Base-by-base conservation (phyloP, 768 basidiomycete species). In the Russula compacta region DNA sequence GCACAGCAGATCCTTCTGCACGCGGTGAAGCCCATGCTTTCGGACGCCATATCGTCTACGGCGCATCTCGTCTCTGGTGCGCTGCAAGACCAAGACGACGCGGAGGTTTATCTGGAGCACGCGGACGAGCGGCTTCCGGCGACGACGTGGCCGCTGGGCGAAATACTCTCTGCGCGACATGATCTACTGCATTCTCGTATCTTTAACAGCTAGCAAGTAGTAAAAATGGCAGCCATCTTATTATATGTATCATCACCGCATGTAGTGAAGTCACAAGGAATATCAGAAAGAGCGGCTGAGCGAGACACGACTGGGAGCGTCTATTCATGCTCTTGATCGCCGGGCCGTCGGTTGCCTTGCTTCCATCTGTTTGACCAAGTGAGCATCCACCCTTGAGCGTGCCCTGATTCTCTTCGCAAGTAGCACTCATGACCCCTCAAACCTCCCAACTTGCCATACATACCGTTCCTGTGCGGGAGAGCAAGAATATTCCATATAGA, bases 61-160 rank as follows among this genome's bases (percentile, higher is more conserved):
- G 44, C 38, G 7, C 43, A 50, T 15, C 24, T 39, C 15, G 43
- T 60, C 10, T 58, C 61, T 17, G 69, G 70, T 52, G 62, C 52
- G 3, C 29, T 67, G 35, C 61, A 58, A 17, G 49, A 67, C 24
- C 24, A 29, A 29, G 24, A 29, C 24, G 24, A 29, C n/a, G n/a
- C n/a, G 29, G 69, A 53, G 1, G 68, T 75, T 11, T 87, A 84
- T 0, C 7, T 3, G 24, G 63, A 53, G 46, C 15, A 21, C 4
- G 44, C 40, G 17, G 51, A 57, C 4, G 64, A 64, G 24, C 61
- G 24, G 39, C 49, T 63, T 38, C 93, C 95, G 4, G 86, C 87
- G 40, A 93, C 85, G 67, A 98, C 92, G 15, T 98, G 95, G 95
- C 97, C 95, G 0, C 72, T 99, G 19, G 95, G 94, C 17, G 97